Base-by-base conservation (phyloP, 768 basidiomycete genomes). In the Xerocomus brunneocitrinus region DNA sequence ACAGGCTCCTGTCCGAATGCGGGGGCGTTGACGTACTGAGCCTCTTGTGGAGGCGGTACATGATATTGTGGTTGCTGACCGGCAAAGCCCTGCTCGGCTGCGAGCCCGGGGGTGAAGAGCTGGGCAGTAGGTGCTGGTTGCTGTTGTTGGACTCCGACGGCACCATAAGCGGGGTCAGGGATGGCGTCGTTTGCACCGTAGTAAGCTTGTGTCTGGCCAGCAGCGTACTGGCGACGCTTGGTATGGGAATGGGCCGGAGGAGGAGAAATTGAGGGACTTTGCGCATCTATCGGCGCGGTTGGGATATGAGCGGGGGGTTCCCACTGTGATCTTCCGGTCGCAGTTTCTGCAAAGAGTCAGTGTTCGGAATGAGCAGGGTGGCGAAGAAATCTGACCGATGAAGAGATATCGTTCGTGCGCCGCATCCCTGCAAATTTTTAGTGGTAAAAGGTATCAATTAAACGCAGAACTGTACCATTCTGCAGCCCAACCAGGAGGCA, bases 401-500 rank as follows among this genome's bases (percentile, higher is more conserved):
- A 91, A 97, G 67, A 93, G 78, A 74, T 89, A 90, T 63, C 85
- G 82, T 70, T 91, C 87, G 70, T 88, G 78, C 55, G 77, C 77
- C 49, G 76, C 74, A 69, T 95, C 90, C 93, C 92, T 94, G 66
- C 40, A 55, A 28, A 55, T 50, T 51, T 57, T 63, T 54, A 68
- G 50, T 49, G 58, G 55, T 47, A n/a, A 36, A 31, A 36, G n/a
- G 6, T 6, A 13, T 36, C 1, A 7, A 14, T 1, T 2, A n/a
- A 53, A 39, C 2, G 42, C 35, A 44, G 1, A 16, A 48, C 70
- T 76, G 60, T 67, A 91, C 95, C 95, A 97, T 79, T 95, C 87
- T 67, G 91, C 89, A 58, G 80, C 77, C 95, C 95, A 97, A 39
- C 94, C 95, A 58, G 87, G 87, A 55, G 95, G 95, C 35, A 97